A percentile compares a stretch with the other conserved stretches of the same genome.
Evolutionary conservation across 2,329 filamentous ascomycete genomes (phyloP).

Genomic region (Thelonectria rubi): DNA sequence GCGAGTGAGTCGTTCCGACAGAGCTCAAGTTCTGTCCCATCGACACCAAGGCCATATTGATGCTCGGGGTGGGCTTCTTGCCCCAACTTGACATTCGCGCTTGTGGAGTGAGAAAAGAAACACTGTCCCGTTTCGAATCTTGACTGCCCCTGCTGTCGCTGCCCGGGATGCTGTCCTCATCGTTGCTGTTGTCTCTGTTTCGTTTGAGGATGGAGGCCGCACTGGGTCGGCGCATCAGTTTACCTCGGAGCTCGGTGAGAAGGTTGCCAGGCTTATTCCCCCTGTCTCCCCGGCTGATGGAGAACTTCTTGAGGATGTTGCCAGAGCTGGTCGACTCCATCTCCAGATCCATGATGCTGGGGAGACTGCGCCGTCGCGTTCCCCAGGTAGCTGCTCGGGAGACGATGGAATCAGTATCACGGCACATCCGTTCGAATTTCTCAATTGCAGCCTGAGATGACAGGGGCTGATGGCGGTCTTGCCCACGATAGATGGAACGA

Average conservation of each 20-base stretch:
- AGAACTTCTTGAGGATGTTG: conserved; percentile 70
- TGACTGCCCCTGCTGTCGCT: conserved; percentile 44
- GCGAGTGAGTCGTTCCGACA: conserved; percentile 65
- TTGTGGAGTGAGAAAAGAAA: conserved; percentile 58
- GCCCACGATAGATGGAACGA: conserved; percentile 55
- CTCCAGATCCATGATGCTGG: conserved; percentile 61
- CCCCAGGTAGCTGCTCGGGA: conserved; percentile 76
- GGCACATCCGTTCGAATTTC: conserved; percentile 60
- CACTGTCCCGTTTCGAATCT: conserved; percentile 53
- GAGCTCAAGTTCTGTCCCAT: conserved; percentile 65
- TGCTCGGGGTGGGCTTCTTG: conserved; percentile 62
- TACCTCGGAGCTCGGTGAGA: conserved; percentile 59
- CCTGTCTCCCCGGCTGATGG: conserved; percentile 58
- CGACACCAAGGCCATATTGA: conserved; percentile 66
- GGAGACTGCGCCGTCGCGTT: conserved; percentile 71
- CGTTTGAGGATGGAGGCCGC: conserved; percentile 56
- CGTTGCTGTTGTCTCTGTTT: conserved; percentile 52
- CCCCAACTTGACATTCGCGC: conserved; percentile 61
- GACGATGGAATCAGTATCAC: conserved; percentile 66
- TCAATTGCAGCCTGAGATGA: conserved; percentile 64
- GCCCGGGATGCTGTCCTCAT: conserved; percentile 41
- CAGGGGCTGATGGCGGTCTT: conserved; percentile 55
- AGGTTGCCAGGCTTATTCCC: conserved; percentile 58
- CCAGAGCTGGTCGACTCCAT: conserved; percentile 64
- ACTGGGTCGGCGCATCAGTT: conserved; percentile 61